Base-by-base conservation (phyloP, 371 early-diverging fungal genomes). In the Homolaphlyctis polyrhiza region DNA sequence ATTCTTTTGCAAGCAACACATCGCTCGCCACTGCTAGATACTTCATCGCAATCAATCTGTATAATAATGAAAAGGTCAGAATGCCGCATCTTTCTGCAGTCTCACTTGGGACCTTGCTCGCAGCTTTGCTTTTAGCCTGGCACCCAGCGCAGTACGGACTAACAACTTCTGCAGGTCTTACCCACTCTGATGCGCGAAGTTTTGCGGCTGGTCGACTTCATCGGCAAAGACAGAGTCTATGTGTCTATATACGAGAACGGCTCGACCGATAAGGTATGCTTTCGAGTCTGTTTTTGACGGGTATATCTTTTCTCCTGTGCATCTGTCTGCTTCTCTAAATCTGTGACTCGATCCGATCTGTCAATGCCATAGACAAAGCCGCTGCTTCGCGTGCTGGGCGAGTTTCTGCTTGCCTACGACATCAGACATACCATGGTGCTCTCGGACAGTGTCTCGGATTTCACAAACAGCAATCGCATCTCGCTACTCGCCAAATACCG, bases 401-500 rank as follows among this genome's bases (percentile, higher is more conserved):
- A 16, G 18, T 23, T 45, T 45, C 45, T 45, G 16, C 18, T 18
- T 45, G 18, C 16, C 45, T 45, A 18, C 18, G 23, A 45, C 23
- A 45, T 45, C 23, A 16, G 18, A 45, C 23, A 16, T 16, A 18
- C 45, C 45, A 45, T 45, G 16, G 23, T 45, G 16, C 45, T 45
- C 16, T 45, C 45, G 23, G 45, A 45, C 23, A 23, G 23, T 18
- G 23, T 18, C 16, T 45, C 45, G 23, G 45, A 45, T 23, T 45
- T 18, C 23, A 23, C 16, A 45, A 16, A 45, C 29, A 33, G 13
- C 14, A 58, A 81, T 50, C 72, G 84, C 13, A 81, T 81, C 55
- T 78, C 72, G 34, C 78, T 71, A 33, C 70, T 84, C 61, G 84
- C 82, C 21, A 55, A 70, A 33, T 27, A 76, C 18, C 71, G 82